phyloP scores from a whole-genome alignment of 2,329 filamentous ascomycete genomes.

The Sclerotinia borealis region DNA sequence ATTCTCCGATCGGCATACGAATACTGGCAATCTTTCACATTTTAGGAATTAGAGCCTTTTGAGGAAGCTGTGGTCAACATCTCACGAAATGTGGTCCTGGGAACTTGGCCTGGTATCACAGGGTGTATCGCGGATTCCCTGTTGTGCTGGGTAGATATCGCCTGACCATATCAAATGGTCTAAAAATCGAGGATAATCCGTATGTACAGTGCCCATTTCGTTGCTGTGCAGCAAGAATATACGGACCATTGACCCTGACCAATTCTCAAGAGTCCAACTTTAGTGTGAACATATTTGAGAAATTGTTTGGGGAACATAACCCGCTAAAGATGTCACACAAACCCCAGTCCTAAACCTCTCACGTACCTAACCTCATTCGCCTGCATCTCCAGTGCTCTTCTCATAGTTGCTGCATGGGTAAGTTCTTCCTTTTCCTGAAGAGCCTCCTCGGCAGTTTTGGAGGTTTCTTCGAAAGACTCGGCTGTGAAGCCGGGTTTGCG shows the following conservation, averaged over 20 bases:
- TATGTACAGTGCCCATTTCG: constrained; percentile 10
- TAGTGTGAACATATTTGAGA: background rate
- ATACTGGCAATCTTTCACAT: constrained; percentile 9
- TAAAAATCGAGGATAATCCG: constrained; percentile 5
- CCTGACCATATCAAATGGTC: constrained; percentile 15
- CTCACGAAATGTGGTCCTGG: constrained; percentile 6
- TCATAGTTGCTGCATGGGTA: constrained; percentile 65
- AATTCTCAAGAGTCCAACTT: constrained; percentile 3
- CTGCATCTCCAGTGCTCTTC: constrained; percentile 55
- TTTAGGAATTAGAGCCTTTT: constrained; percentile 6
- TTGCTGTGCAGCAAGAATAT: constrained; percentile 10
- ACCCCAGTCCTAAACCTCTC: constrained; percentile 54
- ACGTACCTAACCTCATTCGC: constrained; percentile 75
- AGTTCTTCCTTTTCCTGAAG: constrained; percentile 50
- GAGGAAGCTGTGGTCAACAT: constrained; percentile 5
- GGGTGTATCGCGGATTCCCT: constrained; percentile 2
- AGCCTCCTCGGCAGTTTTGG: constrained; percentile 38
- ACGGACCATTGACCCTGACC: background rate
- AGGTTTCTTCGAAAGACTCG: constrained; percentile 44
- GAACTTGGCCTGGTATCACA: constrained; percentile 7
- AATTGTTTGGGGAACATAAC: background rate
- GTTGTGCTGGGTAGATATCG: constrained; percentile 11
- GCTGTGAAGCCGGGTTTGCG: constrained; percentile 42
- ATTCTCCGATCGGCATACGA: constrained; percentile 12
- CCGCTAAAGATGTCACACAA: constrained; percentile 11